These are phyloP conservation scores for Metschnikowia cubensis DNA, from an alignment of 805 yeast genomes.

Conservation along the genomic window DNA sequence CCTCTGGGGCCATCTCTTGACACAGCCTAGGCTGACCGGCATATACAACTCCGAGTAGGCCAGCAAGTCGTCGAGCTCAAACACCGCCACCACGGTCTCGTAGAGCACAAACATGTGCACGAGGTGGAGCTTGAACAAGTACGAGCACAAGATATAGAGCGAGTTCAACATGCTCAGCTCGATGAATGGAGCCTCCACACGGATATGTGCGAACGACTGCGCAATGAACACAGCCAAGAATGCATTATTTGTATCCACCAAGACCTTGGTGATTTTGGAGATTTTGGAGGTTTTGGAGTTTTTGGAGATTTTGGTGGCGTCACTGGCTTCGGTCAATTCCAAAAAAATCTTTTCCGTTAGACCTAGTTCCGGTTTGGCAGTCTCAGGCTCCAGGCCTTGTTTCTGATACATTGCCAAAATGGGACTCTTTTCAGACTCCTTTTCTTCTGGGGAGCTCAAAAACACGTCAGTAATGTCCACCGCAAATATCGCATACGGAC, in stretches of 20 bases:
- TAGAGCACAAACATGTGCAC: constrained; percentile 31
- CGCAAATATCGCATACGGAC: constrained; percentile 20
- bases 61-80: constrained; percentile 8
- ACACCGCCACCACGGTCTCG: constrained; percentile 20
- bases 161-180: constrained; percentile 5
- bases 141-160: constrained; percentile 21
- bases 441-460: background rate
- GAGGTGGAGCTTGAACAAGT: constrained; percentile 31
- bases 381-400: too few relatives aligned
- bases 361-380: too few relatives aligned
- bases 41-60: constrained; percentile 13
- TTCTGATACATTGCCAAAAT: too few relatives aligned
- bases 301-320: too few relatives aligned
- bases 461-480: constrained; percentile 12
- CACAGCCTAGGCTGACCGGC: constrained; percentile 6
- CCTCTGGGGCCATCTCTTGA: background rate
- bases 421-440: background rate
- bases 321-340: too few relatives aligned
- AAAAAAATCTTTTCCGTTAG: too few relatives aligned
- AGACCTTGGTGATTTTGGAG: constrained; percentile 1
- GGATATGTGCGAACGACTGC: constrained; percentile 30
- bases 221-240: constrained; percentile 33
- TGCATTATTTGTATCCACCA: constrained; percentile 30
- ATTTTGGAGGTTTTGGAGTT: background rate
- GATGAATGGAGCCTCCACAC: constrained; percentile 19